Base-by-base conservation (phyloP, 2,329 filamentous ascomycete genomes). In the Trichoderma aggressivum region DNA sequence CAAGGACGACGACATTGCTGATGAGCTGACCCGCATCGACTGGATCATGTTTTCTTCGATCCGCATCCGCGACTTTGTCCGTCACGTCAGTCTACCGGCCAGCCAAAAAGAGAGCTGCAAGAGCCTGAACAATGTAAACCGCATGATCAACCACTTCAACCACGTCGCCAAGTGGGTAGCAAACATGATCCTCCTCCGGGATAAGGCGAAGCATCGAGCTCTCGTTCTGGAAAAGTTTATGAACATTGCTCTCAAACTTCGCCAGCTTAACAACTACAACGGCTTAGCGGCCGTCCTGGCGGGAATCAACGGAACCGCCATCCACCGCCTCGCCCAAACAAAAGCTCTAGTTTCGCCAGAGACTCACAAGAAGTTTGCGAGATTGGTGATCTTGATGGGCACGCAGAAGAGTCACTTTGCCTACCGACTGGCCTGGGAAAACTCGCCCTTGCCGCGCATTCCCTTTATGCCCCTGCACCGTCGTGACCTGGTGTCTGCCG, bases 1-100 rank as follows among this genome's bases (percentile, higher is more conserved):
- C 28, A 87, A 92, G 1, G 92, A 97, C 67, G 93, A 97, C 73
- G 89, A 94, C 62, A 91, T 98, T 75, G 95, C 95, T 18, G 91
- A 92, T 72, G 96, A 99, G 80, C 87, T 99, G 77, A 98, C 96
- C 5, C 88, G 95, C 72, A 97, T 99, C 70, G 96, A 99, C 82
- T 98, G 95, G 95, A 90, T 97, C 80, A 96, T 98, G 92, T 98
- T 98, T 80, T 97, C 93, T 66, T 94, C 94, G 1, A 97, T 98
- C 73, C 90, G 94, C 30, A 92, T 97, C 70, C 92, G 96, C 71
- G 96, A 99, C 81, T 89, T 98, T 62, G 92, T 98, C 55, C 92
- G 96, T 5, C 93, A 98, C 78, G 94, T 98, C 74, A 96, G 91
- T 77, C 84, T 98, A 60, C 89, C 91, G 0, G 78, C 86, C 0